These are phyloP conservation scores for Chlorella sp. DNA, from an alignment of 139 green algal species.

Conservation along the genomic window DNA sequence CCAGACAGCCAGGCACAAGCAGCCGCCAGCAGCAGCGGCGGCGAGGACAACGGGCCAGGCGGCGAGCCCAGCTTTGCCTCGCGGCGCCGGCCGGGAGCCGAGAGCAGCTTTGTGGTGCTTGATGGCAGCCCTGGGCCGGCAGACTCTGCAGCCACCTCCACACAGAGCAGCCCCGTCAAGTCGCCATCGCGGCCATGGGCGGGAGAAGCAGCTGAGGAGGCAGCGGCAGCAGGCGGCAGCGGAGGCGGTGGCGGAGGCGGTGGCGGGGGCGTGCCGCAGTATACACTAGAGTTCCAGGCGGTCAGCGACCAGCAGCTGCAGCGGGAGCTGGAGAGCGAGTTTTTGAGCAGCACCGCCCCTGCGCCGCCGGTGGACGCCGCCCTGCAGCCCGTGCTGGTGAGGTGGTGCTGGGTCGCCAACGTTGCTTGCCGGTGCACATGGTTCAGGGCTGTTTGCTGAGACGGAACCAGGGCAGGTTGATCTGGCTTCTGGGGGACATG, in stretches of 20 bases:
- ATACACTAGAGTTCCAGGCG: constrained; percentile 4
- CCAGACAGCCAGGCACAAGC: not conserved
- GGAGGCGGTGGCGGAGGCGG: too few species aligned
- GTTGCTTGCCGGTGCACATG: too few species aligned
- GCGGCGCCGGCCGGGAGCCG: not conserved
- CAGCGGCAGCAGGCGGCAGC: not conserved
- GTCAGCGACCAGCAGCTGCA: constrained; percentile 27
- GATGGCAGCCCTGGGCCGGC: too few species aligned
- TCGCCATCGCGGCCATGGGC: too few species aligned
- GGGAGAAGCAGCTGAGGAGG: too few species aligned
- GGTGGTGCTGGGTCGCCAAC: not conserved
- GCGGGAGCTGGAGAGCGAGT: constrained; percentile 1
- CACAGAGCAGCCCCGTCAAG: too few species aligned
- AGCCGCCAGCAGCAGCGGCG: not conserved
- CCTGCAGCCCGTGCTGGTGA: constrained; percentile 23
- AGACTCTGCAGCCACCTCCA: too few species aligned
- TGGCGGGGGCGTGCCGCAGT: not conserved
- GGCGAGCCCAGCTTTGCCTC: not conserved
- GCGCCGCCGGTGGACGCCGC: not conserved
- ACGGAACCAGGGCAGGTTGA: too few species aligned
- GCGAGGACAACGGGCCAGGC: not conserved
- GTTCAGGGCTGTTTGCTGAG: too few species aligned
- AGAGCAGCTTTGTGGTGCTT: not conserved
- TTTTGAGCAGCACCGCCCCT: not conserved
- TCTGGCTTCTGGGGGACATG: too few species aligned